Base-by-base conservation (phyloP, 768 basidiomycete species). In the Boletus rubropictus region DNA sequence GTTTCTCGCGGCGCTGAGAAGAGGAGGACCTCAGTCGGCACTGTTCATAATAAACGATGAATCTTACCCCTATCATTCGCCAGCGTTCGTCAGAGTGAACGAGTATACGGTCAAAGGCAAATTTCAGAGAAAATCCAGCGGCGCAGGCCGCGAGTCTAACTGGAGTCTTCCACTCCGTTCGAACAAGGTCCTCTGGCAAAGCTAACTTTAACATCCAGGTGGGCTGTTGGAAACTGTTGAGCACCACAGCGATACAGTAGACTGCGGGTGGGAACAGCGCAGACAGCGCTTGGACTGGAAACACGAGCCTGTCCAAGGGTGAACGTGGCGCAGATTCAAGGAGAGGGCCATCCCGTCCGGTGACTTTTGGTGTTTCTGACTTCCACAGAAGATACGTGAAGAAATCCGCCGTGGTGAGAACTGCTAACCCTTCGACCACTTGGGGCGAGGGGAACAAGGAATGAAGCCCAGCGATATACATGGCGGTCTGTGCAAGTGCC, bases 141-240 rank as follows among this genome's bases (percentile, higher is more conserved):
- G 59, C 53, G 25, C 66, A 69, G 18, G 62, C 67, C 5, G 39
- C 50, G n/a, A 63, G 29, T 28, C 62, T 62, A 40, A 64, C 48
- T 6, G 59, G 46, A 2, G 41, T 46, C 42, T 58, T 47, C 65
- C 57, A 49, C 50, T 63, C 43, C n/a, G 46, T 31, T 43, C n/a
- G 44, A 22, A 66, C 28, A 12, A 59, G 37, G 37, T 59, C 49
- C 5, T 58, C 45, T 1, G 67, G 61, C 20, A 71, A 48, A 34
- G 60, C 55, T 8, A 56, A 54, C 39, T 39, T 57, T 14, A 21
- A 35, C 58, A 69, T 56, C 70, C 70, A 72, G n/a, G 55, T 46
- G 5, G 70, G 69, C 51, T 70, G 70, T 22, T 59, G 50, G 33
- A 72, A 54, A 8, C 56, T 48, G 43, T 68, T 69, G 21, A 59